phyloP scores from a whole-genome alignment of 2,329 filamentous ascomycete species.

The Nemania bipapillata region DNA sequence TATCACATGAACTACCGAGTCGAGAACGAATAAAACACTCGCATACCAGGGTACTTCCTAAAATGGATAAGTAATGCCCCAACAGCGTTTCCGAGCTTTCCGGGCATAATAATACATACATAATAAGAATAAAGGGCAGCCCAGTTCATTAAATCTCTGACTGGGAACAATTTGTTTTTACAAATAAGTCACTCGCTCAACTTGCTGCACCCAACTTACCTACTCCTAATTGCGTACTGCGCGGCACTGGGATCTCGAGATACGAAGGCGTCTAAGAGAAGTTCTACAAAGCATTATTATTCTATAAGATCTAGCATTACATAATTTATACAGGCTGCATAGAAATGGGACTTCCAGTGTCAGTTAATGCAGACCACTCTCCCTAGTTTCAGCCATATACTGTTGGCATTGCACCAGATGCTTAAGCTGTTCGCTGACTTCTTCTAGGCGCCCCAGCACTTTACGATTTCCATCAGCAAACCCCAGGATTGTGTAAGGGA shows the following conservation, averaged over 20 bases:
- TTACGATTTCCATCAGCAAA: slow-evolving; percentile 72
- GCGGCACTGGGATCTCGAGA: background rate
- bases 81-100: background rate
- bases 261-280: background rate
- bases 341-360: background rate
- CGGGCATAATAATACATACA: slow-evolving; percentile 2
- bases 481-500: slow-evolving; percentile 70
- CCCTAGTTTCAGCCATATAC: slow-evolving; percentile 61
- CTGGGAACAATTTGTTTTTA: background rate
- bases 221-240: too few relatives aligned
- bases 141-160: background rate
- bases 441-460: slow-evolving; percentile 59
- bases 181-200: background rate
- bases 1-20: too few relatives aligned
- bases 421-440: slow-evolving; percentile 70
- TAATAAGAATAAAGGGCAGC: background rate
- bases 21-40: background rate
- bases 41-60: background rate
- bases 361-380: slow-evolving; percentile 51
- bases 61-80: background rate
- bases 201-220: background rate
- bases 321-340: slow-evolving; percentile 6
- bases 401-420: slow-evolving; percentile 68
- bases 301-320: slow-evolving; percentile 18
- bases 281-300: background rate